Conservation (phyloP, 495 filamentous ascomycete genomes). For the Choiromyces venosus region DNA sequence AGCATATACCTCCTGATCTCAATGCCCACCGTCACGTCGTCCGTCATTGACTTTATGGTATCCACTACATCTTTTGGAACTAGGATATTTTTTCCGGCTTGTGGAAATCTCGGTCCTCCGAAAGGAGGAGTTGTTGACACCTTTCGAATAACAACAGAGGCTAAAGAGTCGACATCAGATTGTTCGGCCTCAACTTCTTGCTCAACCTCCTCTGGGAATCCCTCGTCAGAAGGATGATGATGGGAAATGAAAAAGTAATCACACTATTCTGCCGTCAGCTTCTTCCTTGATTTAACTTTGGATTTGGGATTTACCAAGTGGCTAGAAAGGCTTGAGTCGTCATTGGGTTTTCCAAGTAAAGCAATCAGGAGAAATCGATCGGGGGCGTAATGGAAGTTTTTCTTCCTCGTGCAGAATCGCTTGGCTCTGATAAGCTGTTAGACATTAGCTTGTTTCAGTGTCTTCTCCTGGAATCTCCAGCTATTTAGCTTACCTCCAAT, state of each 20-base stretch:
- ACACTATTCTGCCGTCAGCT: conserved; percentile 56
- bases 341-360: conserved; percentile 52
- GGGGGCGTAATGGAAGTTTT: conserved; percentile 63
- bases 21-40: conserved; percentile 45
- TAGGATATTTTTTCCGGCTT: conserved; percentile 31
- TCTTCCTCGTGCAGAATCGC: conserved; percentile 64
- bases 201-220: conserved; percentile 65
- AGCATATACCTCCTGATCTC: conserved; percentile 76
- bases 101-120: conserved; percentile 42
- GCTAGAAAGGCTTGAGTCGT: conserved; percentile 33
- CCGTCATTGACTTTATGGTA: conserved; percentile 25
- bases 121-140: conserved; percentile 37
- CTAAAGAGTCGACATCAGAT: conserved; percentile 41
- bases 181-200: conserved; percentile 42
- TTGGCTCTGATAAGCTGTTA: conserved; percentile 70
- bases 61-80: conserved; percentile 21
- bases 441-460: conserved; percentile 9
- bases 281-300: conserved; percentile 38
- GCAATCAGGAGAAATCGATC: conserved; percentile 76
- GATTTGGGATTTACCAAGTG: conserved; percentile 47
- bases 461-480: not conserved
- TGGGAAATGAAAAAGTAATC: conserved; percentile 87
- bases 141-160: conserved; percentile 44
- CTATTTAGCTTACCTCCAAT: conserved; percentile 55
- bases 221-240: conserved; percentile 68